Base-by-base conservation (phyloP, 2,329 filamentous ascomycete species). In the Penicillium sp. region DNA sequence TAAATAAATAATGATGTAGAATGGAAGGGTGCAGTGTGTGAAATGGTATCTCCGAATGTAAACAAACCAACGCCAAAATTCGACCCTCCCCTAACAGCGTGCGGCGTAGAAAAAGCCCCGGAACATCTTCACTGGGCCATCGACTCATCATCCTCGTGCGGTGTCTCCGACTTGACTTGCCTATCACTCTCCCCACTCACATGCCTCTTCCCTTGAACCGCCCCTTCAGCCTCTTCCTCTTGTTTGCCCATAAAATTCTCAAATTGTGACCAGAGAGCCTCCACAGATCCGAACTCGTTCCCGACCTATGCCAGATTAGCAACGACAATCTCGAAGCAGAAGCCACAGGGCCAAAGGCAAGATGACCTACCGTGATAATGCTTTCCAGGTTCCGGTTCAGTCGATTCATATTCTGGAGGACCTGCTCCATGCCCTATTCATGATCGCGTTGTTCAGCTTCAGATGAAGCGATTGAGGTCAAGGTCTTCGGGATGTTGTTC, bases 221-320 rank as follows among this genome's bases (percentile, higher is more conserved):
- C 65, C 21, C 73, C 70, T 16, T 64, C 65, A 26, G 70, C 64
- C 48, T 71, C 72, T 31, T 73, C 70, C 12, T 76, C 74, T 51
- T 87, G 82, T 65, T 87, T 89, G 8, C 84, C 89, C 92, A 96
- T 97, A 63, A 97, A 92, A 61, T 87, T 89, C 76, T 99, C 94
- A 68, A 99, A 97, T 66, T 95, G 90, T 36, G 89, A 95, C 94
- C 94, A 99, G 15, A 99, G 81, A 28, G 90, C 91, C 73, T 99
- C 94, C 41, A 99, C 94, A 4, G 90, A 92, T n/a, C 89, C 87
- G 74, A 99, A 96, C 68, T 99, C 94, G 73, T 96, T 96, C 34
- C 94, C 94, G 47, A 99, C 86, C 86, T 90, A 49, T 21, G n/a
- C 16, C 2, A 9, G 3, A 24, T 54, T 41, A 59, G 45, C 43